These are phyloP conservation scores for Ormosia emarginata DNA, from an alignment of 306 rosid genomes.

Conservation along the genomic window DNA sequence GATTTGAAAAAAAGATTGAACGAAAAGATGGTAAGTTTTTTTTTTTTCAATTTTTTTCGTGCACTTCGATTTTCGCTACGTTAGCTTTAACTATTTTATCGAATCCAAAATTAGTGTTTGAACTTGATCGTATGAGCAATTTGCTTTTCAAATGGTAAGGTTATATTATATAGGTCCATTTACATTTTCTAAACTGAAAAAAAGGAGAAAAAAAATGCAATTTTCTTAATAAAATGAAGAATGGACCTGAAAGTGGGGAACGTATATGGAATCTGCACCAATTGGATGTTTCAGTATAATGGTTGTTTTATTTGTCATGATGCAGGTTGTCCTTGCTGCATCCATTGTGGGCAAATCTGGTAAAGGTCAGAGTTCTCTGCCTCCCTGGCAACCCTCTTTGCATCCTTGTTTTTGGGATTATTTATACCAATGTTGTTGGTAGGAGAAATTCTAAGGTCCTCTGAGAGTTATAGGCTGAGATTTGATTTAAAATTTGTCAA, in stretches of 20 bases:
- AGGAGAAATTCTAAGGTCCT: background rate
- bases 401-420: background rate
- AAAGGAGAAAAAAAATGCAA: background rate
- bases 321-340: slow-evolving; percentile 93
- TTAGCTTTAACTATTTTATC: background rate
- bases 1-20: background rate
- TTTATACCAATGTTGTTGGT: background rate
- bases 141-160: background rate
- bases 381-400: background rate
- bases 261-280: background rate
- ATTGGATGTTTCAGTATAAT: background rate
- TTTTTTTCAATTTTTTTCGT: background rate
- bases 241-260: background rate
- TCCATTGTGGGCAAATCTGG: slow-evolving; percentile 88
- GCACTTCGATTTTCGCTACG: background rate
- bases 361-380: slow-evolving; percentile 61
- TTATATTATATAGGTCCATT: background rate
- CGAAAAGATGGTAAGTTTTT: slow-evolving; percentile 29
- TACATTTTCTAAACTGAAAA: background rate
- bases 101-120: background rate
- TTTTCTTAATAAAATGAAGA: background rate
- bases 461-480: background rate
- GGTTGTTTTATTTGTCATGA: slow-evolving; percentile 7
- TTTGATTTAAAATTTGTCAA: too few relatives aligned
- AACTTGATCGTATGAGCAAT: background rate